Percentiles rank a stretch among this genome's conserved stretches.
phyloP scores from a whole-genome alignment of 345 rosid genomes.

The Ailanthus altissimus region DNA sequence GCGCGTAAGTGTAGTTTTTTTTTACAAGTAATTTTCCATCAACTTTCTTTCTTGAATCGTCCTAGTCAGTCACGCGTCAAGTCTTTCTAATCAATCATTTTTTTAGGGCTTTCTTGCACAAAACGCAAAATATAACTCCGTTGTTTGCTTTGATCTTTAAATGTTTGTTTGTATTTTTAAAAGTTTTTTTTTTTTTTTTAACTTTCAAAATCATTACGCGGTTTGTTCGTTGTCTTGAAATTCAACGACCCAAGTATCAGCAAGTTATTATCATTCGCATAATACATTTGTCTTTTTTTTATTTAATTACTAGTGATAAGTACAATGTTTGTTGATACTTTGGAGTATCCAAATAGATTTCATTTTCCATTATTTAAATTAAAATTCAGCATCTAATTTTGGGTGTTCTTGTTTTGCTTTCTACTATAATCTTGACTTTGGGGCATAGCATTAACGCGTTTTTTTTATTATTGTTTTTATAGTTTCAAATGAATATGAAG shows the following conservation, averaged over 20 bases:
- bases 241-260: neutral
- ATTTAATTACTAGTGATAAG: neutral
- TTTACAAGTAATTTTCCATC: neutral
- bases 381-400: neutral
- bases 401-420: neutral
- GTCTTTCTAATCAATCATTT: neutral
- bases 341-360: constrained; percentile 1
- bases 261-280: neutral
- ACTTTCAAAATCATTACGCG: constrained; percentile 26
- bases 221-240: constrained; percentile 7
- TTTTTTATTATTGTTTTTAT: neutral
- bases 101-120: neutral
- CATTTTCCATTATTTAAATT: no score
- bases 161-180: neutral
- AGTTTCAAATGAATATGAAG: neutral
- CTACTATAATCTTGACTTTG: constrained; percentile 10
- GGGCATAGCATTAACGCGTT: constrained; percentile 15
- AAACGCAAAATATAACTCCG: neutral
- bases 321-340: constrained; percentile 6
- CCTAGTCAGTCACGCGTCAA: constrained; percentile 20
- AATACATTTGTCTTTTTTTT: neutral
- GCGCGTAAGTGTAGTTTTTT: constrained; percentile 10
- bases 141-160: neutral
- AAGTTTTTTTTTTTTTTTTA: neutral
- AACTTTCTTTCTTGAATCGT: neutral